Evolutionary conservation across 257 asterid species (phyloP), one percentile per base, ranked within the genome.

Genomic region (Hygrophila difformis): DNA sequence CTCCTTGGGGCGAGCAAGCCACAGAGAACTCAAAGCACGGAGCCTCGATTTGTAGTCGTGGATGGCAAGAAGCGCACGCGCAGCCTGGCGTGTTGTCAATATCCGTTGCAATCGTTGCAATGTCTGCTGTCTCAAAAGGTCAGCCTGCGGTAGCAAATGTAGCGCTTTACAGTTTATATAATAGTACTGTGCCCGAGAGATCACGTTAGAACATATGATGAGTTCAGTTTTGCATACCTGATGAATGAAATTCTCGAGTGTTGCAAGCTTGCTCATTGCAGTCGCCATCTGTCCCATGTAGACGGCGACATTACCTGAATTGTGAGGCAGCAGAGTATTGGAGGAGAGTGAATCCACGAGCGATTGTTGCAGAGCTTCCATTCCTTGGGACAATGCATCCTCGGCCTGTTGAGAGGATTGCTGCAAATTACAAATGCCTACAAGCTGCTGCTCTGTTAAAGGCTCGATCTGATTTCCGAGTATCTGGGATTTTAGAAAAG

Each of bases 1-100:
- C 14, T 68, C 84, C 40, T 74, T 62, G 19, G 84, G 84, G 13
- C 84, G 79, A 2, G 84, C 79, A 1, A 76, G 77, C 84, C 84
- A 76, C 8, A 76, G 72, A 22, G 79, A 65, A 64, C 84, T 76
- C 20, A 76, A 74, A 43, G 84, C 84, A 15, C 79, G 59, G 8
- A 76, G 77, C n/a, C 79, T 71, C 20, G 84, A 76, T 69, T 71
- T 68, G 61, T 71, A 76, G 61, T 71, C 84, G 14, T 63, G 56
- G 53, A 76, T 63, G 11, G 77, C 77, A 19, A 76, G 77, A 19
- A 76, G 69, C 6, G 84, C 84, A 12, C 84, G 84, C 54, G 84
- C 84, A 19, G 84, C 65, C 34, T 76, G 84, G 1, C 79, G 77
- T 1, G 79, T 72, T 14, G 84, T 76, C 47, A 76, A 26, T 55